phyloP scores from a whole-genome alignment of 2,329 filamentous ascomycete genomes.

The Zarea fungicola region DNA sequence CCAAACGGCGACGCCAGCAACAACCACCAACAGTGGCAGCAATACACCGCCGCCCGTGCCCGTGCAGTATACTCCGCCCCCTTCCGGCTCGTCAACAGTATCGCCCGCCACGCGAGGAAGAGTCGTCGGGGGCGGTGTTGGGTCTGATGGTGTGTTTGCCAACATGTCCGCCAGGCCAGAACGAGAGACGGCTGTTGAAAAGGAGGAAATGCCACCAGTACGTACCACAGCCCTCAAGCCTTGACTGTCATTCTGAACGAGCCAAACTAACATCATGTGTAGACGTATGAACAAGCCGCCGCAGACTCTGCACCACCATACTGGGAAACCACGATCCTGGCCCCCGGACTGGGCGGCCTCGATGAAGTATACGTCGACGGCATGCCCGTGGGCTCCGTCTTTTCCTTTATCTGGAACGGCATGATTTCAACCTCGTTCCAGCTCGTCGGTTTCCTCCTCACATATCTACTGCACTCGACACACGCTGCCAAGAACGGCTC shows the following conservation, averaged over 20 bases:
- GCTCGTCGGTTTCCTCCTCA: slow-evolving; percentile 93
- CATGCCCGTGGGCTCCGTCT: slow-evolving; percentile 82
- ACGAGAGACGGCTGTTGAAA: slow-evolving; percentile 57
- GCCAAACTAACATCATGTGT: slow-evolving; percentile 13
- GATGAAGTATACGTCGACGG: slow-evolving; percentile 98
- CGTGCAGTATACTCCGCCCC: slow-evolving; percentile 21
- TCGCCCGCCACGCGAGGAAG: slow-evolving; percentile 16
- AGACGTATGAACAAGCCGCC: slow-evolving; percentile 98
- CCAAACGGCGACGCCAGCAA: slow-evolving; percentile 42
- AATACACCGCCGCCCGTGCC: slow-evolving; percentile 17
- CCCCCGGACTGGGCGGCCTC: slow-evolving; percentile 79
- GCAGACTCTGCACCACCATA: slow-evolving; percentile 95
- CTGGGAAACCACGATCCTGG: slow-evolving; percentile 98
- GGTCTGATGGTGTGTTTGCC: slow-evolving; percentile 92
- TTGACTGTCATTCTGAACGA: too few relatives aligned
- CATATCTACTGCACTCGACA: slow-evolving; percentile 94
- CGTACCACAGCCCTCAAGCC: slow-evolving; percentile 37
- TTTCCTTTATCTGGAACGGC: slow-evolving; percentile 85
- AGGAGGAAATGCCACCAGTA: slow-evolving; percentile 92
- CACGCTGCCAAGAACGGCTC: slow-evolving; percentile 98
- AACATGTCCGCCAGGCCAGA: slow-evolving; percentile 91
- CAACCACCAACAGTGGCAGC: slow-evolving; percentile 16
- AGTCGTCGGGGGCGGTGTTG: slow-evolving; percentile 67
- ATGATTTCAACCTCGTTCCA: slow-evolving; percentile 98
- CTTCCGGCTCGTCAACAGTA: slow-evolving; percentile 27